Conservation (phyloP, 257 asterid species). For the Anisodus acutangulus region DNA sequence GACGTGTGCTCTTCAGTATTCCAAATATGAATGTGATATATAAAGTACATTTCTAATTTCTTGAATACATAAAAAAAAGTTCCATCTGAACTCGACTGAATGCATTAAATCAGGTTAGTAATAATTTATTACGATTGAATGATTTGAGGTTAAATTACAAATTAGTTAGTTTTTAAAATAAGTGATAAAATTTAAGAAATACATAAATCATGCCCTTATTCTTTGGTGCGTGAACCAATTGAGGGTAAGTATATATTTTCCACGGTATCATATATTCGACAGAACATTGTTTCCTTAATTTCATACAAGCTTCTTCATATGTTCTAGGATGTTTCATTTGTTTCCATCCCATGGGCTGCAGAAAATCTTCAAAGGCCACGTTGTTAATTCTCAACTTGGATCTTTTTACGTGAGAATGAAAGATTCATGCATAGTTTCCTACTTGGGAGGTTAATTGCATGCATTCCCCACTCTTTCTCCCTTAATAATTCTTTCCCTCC, state of each 20-base stretch:
- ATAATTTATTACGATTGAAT: background rate
- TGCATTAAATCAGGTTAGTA: background rate
- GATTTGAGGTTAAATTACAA: background rate
- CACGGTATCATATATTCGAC: conserved; percentile 3
- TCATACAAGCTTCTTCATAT: conserved; percentile 42
- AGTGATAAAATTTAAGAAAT: background rate
- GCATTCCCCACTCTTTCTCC: background rate
- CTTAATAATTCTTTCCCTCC: background rate
- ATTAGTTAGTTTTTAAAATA: background rate
- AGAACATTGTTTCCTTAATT: conserved; percentile 16
- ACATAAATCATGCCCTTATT: background rate
- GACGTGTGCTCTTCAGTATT: background rate
- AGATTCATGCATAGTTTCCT: conserved; percentile 28
- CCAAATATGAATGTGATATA: background rate
- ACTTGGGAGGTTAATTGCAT: background rate
- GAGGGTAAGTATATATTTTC: background rate
- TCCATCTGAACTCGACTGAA: too few relatives aligned
- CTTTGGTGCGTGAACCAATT: conserved; percentile 10
- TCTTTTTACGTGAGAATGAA: conserved; percentile 35
- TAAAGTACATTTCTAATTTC: too few relatives aligned
- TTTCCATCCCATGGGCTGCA: conserved; percentile 47
- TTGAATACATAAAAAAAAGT: too few relatives aligned
- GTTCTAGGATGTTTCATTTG: conserved; percentile 64
- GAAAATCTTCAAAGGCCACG: background rate
- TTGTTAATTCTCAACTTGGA: background rate